A percentile compares a stretch with the other conserved stretches of the same genome.
Evolutionary conservation across 2,329 filamentous ascomycete species (phyloP).

Genomic region (Arthrocladium fulminans): DNA sequence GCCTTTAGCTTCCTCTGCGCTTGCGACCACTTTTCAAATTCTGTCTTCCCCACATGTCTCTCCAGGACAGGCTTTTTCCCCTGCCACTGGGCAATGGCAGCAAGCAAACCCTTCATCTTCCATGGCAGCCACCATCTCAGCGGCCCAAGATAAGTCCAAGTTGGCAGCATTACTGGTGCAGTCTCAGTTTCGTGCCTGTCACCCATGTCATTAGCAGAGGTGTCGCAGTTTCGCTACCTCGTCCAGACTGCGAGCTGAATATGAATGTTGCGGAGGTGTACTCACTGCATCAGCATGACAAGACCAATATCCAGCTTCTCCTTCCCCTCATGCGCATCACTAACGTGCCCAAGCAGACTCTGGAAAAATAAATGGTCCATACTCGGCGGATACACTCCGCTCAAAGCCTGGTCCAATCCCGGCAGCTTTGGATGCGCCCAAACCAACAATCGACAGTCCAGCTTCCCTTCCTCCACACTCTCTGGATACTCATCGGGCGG

Average conservation of each 20-base stretch:
- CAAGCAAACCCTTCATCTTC: constrained; percentile 11
- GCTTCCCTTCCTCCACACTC: constrained; percentile 3
- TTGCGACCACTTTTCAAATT: constrained; percentile 12
- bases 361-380: constrained; percentile 18
- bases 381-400: background rate
- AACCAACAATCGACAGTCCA: constrained; percentile 11
- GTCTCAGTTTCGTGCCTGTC: constrained; percentile 35
- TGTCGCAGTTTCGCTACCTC: background rate
- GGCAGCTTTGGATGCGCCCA: constrained; percentile 14
- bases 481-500: background rate
- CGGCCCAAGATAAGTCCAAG: constrained; percentile 11
- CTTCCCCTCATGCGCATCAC: constrained; percentile 13
- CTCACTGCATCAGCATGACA: constrained; percentile 15
- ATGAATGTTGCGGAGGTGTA: background rate
- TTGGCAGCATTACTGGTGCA: constrained; percentile 58
- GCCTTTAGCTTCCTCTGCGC: constrained; percentile 15
- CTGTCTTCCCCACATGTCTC: constrained; percentile 11
- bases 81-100: constrained; percentile 10
- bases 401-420: constrained; percentile 9
- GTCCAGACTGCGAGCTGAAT: background rate
- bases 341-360: constrained; percentile 13
- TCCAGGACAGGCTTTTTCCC: constrained; percentile 12
- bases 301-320: constrained; percentile 9
- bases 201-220: background rate
- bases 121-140: constrained; percentile 16